Evolutionary conservation across 1,284 basidiomycete genomes (phyloP).

Genomic region (Pseudozyma tsukubaensis): DNA sequence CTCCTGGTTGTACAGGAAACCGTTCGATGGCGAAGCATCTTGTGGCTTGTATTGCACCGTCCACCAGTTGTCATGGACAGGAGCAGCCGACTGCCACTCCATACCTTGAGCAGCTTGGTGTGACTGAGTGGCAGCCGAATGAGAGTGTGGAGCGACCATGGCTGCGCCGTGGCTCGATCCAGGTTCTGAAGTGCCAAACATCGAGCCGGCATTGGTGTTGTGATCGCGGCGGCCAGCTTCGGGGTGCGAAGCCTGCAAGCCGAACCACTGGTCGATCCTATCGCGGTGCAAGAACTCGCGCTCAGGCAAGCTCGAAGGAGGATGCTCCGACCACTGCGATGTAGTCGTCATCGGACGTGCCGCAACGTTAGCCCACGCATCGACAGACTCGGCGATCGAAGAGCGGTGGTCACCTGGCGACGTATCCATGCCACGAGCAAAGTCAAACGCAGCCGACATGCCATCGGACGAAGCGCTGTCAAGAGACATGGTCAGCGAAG

Average conservation of each 20-base stretch:
- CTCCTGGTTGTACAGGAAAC: constrained; percentile 29
- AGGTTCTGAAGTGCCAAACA: constrained; percentile 36
- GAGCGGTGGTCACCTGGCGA: constrained; percentile 37
- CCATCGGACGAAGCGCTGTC: constrained; percentile 47
- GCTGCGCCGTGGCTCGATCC: constrained; percentile 19
- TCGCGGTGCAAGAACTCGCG: constrained; percentile 40
- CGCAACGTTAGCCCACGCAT: constrained; percentile 32
- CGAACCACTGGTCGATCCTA: constrained; percentile 44
- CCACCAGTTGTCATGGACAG: constrained; percentile 37
- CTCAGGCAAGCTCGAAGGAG: constrained; percentile 30
- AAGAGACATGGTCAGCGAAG: constrained; percentile 48
- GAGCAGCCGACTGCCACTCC: constrained; percentile 36
- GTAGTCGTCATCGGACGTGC: constrained; percentile 32
- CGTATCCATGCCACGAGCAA: constrained; percentile 36
- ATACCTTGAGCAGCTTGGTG: constrained; percentile 14
- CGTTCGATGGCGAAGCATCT: constrained; percentile 25
- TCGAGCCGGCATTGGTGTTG: constrained; percentile 6
- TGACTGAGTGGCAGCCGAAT: constrained; percentile 6
- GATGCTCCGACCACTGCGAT: constrained; percentile 48
- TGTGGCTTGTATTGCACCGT: constrained; percentile 39
- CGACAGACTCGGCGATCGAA: constrained; percentile 44
- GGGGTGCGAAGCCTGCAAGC: constrained; percentile 22
- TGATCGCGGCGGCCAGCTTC: constrained; percentile 12
- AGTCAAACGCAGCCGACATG: constrained; percentile 48
- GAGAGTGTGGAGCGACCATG: constrained; percentile 1